These are phyloP conservation scores for Tilletia caries DNA, from an alignment of 1,284 basidiomycete genomes.

Conservation along the genomic window DNA sequence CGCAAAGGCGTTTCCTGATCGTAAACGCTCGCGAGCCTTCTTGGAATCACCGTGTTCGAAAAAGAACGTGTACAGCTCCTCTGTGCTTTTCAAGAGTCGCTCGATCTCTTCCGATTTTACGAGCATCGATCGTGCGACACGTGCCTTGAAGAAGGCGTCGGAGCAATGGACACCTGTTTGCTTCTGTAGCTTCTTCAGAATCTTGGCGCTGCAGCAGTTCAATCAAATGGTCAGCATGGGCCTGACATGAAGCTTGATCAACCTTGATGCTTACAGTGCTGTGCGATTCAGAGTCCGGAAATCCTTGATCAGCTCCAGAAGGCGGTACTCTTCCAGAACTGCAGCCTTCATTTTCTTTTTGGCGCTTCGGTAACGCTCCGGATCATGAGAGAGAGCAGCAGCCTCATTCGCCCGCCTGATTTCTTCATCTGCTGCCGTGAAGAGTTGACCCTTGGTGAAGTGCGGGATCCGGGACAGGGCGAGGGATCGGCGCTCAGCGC, in stretches of 20 bases:
- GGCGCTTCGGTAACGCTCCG: constrained; percentile 75
- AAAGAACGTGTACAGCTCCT: constrained; percentile 45
- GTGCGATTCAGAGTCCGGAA: constrained; percentile 41
- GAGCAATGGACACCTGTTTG: constrained; percentile 65
- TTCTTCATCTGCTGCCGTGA: constrained; percentile 24
- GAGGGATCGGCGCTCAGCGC: constrained; percentile 34
- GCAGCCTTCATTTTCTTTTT: constrained; percentile 79
- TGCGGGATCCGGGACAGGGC: constrained; percentile 26
- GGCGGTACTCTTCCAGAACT: constrained; percentile 77
- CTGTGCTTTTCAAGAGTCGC: constrained; percentile 65
- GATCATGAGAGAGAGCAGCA: constrained; percentile 60
- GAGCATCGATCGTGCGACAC: constrained; percentile 60
- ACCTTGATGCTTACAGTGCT: background rate
- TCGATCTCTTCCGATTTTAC: constrained; percentile 63
- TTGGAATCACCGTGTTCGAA: constrained; percentile 76
- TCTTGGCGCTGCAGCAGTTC: constrained; percentile 60
- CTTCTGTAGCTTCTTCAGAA: constrained; percentile 88
- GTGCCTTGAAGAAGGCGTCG: constrained; percentile 73
- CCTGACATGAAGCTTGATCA: too few species aligned
- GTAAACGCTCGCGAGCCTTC: constrained; percentile 68
- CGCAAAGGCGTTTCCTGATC: constrained; percentile 57
- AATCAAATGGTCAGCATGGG: constrained; percentile 63
- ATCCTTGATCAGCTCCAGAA: constrained; percentile 73
- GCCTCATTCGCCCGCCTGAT: constrained; percentile 34
- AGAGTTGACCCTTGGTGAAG: background rate